Conservation (phyloP, 805 yeast species). For the Metschnikowia anglica region DNA sequence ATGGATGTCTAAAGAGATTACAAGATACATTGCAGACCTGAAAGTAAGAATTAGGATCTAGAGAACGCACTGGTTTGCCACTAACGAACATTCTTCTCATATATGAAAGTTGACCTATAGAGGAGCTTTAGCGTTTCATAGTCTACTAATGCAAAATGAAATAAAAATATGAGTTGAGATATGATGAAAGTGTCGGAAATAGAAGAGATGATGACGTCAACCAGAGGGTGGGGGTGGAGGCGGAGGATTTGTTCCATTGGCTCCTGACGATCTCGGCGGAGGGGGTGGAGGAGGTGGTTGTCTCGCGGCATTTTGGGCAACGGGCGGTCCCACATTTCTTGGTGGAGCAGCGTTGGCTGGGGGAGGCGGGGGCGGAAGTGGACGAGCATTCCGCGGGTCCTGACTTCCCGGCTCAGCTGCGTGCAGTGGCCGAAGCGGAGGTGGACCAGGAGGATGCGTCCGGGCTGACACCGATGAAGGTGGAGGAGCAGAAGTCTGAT, state of each 20-base stretch:
- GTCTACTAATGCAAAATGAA: background rate
- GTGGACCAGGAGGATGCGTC: slow-evolving; percentile 4
- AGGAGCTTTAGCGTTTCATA: background rate
- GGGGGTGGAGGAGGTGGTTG: slow-evolving; percentile 25
- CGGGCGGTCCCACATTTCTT: background rate
- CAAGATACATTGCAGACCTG: slow-evolving; percentile 2
- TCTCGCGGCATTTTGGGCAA: slow-evolving; percentile 26
- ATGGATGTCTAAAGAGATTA: slow-evolving; percentile 10
- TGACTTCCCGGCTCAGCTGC: slow-evolving; percentile 6
- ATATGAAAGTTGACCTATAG: background rate
- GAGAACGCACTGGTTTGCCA: too few species aligned
- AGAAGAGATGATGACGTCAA: background rate
- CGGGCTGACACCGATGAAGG: background rate
- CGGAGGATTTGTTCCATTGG: slow-evolving; percentile 4
- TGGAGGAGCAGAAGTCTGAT: background rate
- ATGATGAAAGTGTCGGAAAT: background rate
- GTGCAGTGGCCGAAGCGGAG: slow-evolving; percentile 18
- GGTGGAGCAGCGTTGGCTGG: slow-evolving; percentile 16
- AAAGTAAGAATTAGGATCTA: too few species aligned
- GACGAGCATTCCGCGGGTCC: slow-evolving; percentile 3
- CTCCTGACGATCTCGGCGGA: slow-evolving; percentile 5
- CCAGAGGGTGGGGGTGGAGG: slow-evolving; percentile 11
- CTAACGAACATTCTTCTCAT: too few species aligned
- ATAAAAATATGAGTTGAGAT: background rate
- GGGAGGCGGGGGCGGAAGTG: slow-evolving; percentile 22